Conservation (phyloP, 495 filamentous ascomycete genomes). For the Rusavskia elegans region DNA sequence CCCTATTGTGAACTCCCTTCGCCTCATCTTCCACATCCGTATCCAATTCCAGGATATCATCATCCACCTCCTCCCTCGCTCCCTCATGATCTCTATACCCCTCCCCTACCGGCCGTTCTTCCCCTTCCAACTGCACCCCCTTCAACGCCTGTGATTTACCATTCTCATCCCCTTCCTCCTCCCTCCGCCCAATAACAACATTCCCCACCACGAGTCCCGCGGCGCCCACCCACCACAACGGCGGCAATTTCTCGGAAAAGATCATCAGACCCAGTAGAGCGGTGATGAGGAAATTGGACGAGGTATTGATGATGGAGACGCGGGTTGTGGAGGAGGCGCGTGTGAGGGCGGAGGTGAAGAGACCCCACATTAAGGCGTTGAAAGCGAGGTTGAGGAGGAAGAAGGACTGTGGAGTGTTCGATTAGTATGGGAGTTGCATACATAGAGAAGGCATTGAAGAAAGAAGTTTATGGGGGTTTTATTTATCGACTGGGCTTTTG, state of each 20-base stretch:
- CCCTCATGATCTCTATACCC: constrained; percentile 10
- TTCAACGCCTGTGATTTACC: neutral
- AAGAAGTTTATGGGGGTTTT: no score
- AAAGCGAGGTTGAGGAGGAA: constrained; percentile 79
- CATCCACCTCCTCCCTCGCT: neutral
- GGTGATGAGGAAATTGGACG: constrained; percentile 81
- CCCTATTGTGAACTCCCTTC: neutral
- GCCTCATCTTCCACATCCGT: neutral
- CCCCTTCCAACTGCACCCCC: neutral
- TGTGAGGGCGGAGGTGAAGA: constrained; percentile 69
- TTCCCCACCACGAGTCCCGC: constrained; percentile 73
- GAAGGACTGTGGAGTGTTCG: constrained; percentile 43
- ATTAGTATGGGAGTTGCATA: no score
- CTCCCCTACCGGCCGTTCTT: constrained; percentile 4
- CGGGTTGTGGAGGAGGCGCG: constrained; percentile 72
- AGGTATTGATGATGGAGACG: constrained; percentile 86
- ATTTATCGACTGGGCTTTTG: neutral
- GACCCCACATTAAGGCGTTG: constrained; percentile 89
- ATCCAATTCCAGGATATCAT: neutral
- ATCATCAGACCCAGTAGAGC: constrained; percentile 66
- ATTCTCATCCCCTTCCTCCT: constrained; percentile 27
- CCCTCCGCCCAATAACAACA: constrained; percentile 74
- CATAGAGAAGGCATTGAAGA: no score
- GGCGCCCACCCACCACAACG: constrained; percentile 81
- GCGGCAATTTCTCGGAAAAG: constrained; percentile 55